Conservation (phyloP, 1,139 yeast genomes). For the Protomyces lactucae-debilis region DNA sequence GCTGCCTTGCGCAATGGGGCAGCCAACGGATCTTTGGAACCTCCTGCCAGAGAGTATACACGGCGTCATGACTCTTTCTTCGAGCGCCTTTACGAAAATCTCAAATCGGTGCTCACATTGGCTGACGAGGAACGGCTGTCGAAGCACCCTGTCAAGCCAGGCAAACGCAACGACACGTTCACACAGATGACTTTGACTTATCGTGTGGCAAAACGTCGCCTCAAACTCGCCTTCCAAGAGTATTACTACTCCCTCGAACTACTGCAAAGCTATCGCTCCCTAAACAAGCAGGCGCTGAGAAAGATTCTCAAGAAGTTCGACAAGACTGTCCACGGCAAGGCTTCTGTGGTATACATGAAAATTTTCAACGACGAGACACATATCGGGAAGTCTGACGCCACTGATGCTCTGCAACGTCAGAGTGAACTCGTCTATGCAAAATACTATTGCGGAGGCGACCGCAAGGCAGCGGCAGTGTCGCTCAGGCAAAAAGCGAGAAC, state of each 20-base stretch:
- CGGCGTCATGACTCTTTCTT: neutral
- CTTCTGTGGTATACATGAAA: constrained; percentile 55
- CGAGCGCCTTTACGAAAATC: neutral
- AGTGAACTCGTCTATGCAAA: constrained; percentile 65
- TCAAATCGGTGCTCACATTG: constrained; percentile 2
- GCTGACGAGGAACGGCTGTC: constrained; percentile 11
- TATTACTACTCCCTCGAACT: constrained; percentile 75
- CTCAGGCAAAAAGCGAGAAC: constrained; percentile 50
- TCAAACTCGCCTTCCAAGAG: constrained; percentile 73
- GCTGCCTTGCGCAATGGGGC: constrained; percentile 29
- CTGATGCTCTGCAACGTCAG: constrained; percentile 57
- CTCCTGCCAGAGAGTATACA: neutral
- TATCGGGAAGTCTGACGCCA: constrained; percentile 60
- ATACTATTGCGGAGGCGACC: constrained; percentile 67
- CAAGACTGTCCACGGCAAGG: constrained; percentile 54
- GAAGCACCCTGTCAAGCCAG: constrained; percentile 1
- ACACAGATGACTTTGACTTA: constrained; percentile 29
- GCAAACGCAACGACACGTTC: constrained; percentile 22
- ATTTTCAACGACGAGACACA: constrained; percentile 49
- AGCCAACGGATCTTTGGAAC: constrained; percentile 1
- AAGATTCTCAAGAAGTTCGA: constrained; percentile 87
- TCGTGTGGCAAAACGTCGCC: constrained; percentile 63
- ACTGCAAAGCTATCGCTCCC: constrained; percentile 64
- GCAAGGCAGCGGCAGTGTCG: constrained; percentile 69
- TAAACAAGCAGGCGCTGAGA: constrained; percentile 83